Conservation (phyloP, 805 yeast genomes). For the Yarrowia keelungensis region DNA sequence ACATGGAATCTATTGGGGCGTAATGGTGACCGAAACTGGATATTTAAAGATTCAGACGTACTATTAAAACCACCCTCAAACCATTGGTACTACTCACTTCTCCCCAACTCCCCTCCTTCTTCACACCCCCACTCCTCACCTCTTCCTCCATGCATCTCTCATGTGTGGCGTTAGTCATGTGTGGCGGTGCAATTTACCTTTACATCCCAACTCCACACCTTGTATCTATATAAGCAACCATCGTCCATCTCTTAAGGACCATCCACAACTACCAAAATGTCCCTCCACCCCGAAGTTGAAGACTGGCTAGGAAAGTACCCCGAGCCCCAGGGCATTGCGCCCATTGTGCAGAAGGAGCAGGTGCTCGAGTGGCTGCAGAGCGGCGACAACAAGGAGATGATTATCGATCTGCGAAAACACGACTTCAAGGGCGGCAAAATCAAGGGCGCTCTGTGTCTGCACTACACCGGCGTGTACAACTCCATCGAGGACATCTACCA, state of each 20-base stretch:
- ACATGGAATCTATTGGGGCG: too few relatives aligned
- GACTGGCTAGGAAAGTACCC: conserved; percentile 38
- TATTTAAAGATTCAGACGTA: too few relatives aligned
- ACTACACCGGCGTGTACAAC: conserved; percentile 40
- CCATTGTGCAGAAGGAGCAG: conserved; percentile 41
- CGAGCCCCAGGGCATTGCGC: conserved; percentile 36
- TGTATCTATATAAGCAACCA: conserved; percentile 9
- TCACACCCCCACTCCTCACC: too few relatives aligned
- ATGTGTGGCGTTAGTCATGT: conserved; percentile 15
- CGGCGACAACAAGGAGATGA: conserved; percentile 40
- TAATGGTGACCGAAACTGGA: too few relatives aligned
- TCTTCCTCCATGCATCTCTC: neutral
- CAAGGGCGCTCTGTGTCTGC: conserved; percentile 42
- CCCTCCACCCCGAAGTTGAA: conserved; percentile 38
- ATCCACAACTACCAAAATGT: neutral
- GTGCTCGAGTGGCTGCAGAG: conserved; percentile 41
- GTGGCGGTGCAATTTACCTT: neutral
- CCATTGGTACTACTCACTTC: too few relatives aligned
- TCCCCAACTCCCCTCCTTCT: too few relatives aligned
- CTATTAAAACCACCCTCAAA: too few relatives aligned
- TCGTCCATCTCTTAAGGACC: neutral
- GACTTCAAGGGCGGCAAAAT: conserved; percentile 45
- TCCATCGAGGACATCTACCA: conserved; percentile 42
- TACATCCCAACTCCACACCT: neutral
- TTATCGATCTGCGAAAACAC: conserved; percentile 44